Evolutionary conservation across 495 filamentous ascomycete species (phyloP), one percentile per base, ranked within the genome.

Genomic region (Lasiosphaeriaceae sp.): DNA sequence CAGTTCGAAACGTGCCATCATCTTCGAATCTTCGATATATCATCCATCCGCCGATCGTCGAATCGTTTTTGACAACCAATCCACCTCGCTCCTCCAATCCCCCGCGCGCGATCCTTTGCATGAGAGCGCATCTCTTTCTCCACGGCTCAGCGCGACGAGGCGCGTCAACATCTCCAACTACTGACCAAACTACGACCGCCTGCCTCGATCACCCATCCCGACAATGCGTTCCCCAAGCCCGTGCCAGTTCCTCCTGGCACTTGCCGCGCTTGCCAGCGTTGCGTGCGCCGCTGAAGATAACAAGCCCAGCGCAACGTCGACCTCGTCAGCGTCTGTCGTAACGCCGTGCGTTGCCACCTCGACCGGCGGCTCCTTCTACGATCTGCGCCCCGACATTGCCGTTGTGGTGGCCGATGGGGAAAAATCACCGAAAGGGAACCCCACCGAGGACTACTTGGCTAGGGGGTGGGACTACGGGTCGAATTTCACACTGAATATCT

Each of bases 401-500:
- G 76, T 82, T 9, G 57, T 65, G 53, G 58, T 76, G 29, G 74
- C 79, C 47, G 77, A 85, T 34, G 80, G 78, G 43, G 77, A 23
- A 5, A 87, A 84, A 60, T 60, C 75, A 34, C 87, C 67, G 73
- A 83, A 61, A 76, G 84, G 58, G 50, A 74, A 60, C 41, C 73
- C 57, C 7, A 76, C 77, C n/a, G 74, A 83, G 39, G 91, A 92
- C 77, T 97, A 92, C 85, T 76, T 85, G 46, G 88, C 89, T 9
- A 83, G 79, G 57, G 95, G 95, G 22, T 89, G 87, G 62, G 92
- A 96, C 68, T 91, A 95, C 66, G 79, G 79, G 22, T 82, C 86
- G 14, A 97, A 97, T 72, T 97, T 99, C 68, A 97, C 92, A 1
- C 67, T 99, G 53, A 99, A 99, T 66, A 86, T 99, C 62, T 99